Evolutionary conservation across 495 filamentous ascomycete species (phyloP), one percentile per base, ranked within the genome.

Genomic region (Aspergillus nidulans): DNA sequence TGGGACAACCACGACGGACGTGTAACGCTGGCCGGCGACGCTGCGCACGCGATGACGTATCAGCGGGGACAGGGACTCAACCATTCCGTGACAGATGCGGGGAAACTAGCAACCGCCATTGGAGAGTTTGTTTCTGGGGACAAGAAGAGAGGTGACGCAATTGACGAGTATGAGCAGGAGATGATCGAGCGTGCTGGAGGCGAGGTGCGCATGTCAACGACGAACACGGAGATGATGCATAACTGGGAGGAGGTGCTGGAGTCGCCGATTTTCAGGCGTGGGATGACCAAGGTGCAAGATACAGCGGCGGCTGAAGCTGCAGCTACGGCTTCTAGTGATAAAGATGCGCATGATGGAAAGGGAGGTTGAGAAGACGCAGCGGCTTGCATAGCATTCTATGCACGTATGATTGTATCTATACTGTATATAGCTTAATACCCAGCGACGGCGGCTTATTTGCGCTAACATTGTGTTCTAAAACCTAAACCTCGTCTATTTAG

Each of bases 41-140:
- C 78, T 0, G 77, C 75, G 7, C 78, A 80, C 66, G 59, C 75
- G 0, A 77, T 80, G 75, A 77, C 73, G 3, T 53, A 56, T 59
- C 66, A 80, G 46, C 71, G 78, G 13, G 78, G 76, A 3, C 78
- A 81, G 61, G 78, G 77, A 0, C 59, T 80, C 12, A 77, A 79
- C 25, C 73, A 79, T 50, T 68, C 70, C 18, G 71, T 81, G 38
- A 69, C 68, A 3, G 77, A 81, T 56, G 80, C 72, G 15, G 64
- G 59, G 5, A 71, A 69, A 18, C 63, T 79, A 10, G 63, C 72
- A 15, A 60, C 70, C 4, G 59, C 72, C 0, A 60, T 80, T 0
- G 23, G 65, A 6, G 48, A 51, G 3, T 63, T 71, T 16, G 5
- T 46, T 3, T 44, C 61, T 15, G 56, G 60, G 15, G 41, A 39